Conservation (phyloP, 108 stramenopile genomes). For the Discostella pseudostelligera region DNA sequence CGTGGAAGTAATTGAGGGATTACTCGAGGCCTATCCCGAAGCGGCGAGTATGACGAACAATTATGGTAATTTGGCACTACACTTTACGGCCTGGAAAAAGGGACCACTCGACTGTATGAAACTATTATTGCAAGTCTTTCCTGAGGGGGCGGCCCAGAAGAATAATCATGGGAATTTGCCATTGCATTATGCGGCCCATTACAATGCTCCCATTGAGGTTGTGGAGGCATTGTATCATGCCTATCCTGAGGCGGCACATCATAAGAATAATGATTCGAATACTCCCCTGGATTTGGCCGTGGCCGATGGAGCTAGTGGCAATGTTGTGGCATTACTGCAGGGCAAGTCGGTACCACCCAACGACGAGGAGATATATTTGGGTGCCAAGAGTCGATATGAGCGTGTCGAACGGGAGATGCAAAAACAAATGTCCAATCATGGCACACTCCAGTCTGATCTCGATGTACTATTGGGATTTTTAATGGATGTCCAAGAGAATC, state of each 20-base stretch:
- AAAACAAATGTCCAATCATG: slow-evolving; percentile 55
- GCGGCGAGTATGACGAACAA: slow-evolving; percentile 86
- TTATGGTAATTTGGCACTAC: slow-evolving; percentile 81
- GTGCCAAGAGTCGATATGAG: slow-evolving; percentile 71
- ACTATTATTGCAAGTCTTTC: slow-evolving; percentile 72
- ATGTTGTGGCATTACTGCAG: slow-evolving; percentile 81
- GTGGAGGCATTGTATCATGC: slow-evolving; percentile 83
- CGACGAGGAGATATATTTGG: slow-evolving; percentile 74
- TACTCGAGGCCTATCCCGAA: slow-evolving; percentile 84
- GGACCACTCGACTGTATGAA: slow-evolving; percentile 83
- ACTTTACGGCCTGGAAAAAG: slow-evolving; percentile 90
- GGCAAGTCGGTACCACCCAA: slow-evolving; percentile 78
- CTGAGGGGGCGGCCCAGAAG: slow-evolving; percentile 85
- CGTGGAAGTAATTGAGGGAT: slow-evolving; percentile 78
- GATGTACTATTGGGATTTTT: slow-evolving; percentile 66
- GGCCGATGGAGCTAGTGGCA: slow-evolving; percentile 79
- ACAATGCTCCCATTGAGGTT: slow-evolving; percentile 84
- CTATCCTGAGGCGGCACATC: slow-evolving; percentile 77
- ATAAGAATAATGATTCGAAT: slow-evolving; percentile 87
- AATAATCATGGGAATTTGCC: slow-evolving; percentile 88
- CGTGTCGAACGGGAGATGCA: slow-evolving; percentile 80
- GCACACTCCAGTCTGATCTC: slow-evolving; percentile 71
- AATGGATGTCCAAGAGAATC: slow-evolving; percentile 74
- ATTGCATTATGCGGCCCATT: slow-evolving; percentile 83
- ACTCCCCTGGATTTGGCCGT: slow-evolving; percentile 85